Percentiles rank a stretch among this genome's conserved stretches.
These are phyloP conservation scores for Millerozyma acaciae DNA, from an alignment of 805 yeast genomes.

Conservation along the genomic window DNA sequence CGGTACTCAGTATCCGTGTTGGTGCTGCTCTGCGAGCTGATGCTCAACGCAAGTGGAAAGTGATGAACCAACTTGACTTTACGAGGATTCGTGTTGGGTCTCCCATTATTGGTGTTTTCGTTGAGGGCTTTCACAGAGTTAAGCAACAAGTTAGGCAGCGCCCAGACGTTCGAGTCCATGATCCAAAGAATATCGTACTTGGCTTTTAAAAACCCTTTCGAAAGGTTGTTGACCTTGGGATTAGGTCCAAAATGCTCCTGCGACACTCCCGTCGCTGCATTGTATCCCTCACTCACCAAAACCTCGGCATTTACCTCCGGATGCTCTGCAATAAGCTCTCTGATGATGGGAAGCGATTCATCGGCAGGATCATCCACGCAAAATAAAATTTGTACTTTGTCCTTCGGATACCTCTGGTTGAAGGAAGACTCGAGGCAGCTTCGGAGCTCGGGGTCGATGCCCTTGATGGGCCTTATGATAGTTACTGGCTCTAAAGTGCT, in stretches of 20 bases:
- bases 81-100: constrained; percentile 22
- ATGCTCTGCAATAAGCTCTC: constrained; percentile 46
- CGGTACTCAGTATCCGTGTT: constrained; percentile 24
- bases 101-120: constrained; percentile 52
- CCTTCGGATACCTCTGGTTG: constrained; percentile 59
- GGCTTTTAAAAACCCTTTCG: constrained; percentile 73
- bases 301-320: constrained; percentile 57
- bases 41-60: constrained; percentile 62
- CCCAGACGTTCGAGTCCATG: constrained; percentile 83
- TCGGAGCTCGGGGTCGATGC: constrained; percentile 72
- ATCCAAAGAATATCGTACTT: constrained; percentile 77
- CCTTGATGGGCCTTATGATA: constrained; percentile 78
- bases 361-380: constrained; percentile 67
- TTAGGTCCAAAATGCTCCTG: constrained; percentile 69
- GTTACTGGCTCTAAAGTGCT: constrained; percentile 48
- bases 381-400: constrained; percentile 63
- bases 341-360: constrained; percentile 58
- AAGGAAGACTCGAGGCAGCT: constrained; percentile 66
- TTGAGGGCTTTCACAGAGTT: constrained; percentile 57
- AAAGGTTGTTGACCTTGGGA: constrained; percentile 82
- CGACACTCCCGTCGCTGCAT: constrained; percentile 11
- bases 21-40: constrained; percentile 15
- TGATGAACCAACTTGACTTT: constrained; percentile 75
- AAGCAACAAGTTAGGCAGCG: constrained; percentile 55
- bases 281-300: constrained; percentile 33